Base-by-base conservation (phyloP, 2,329 filamentous ascomycete genomes). In the Septoria petroselini region DNA sequence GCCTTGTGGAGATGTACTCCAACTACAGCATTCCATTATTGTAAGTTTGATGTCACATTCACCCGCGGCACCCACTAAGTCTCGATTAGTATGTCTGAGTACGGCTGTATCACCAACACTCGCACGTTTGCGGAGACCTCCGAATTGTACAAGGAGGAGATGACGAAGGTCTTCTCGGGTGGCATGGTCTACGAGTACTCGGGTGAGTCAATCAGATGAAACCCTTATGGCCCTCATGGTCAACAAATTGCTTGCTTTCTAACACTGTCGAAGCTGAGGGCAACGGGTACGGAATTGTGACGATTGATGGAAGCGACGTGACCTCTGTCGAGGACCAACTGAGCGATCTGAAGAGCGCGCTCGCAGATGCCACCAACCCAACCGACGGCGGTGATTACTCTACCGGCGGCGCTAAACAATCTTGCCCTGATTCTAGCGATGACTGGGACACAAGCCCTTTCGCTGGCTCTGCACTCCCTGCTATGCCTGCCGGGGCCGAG, bases 141-240 rank as follows among this genome's bases (percentile, higher is more conserved):
- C 40, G 79, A 89, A 40, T 77, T 97, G 49, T 96, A 95, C 84
- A 81, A 75, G 70, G 72, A 71, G 14, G 70, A 95, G 52, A 97
- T 96, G 91, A 89, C 86, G 8, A 62, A 70, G 19, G 89, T 95
- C 62, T 96, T 95, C 80, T 95, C 90, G 23, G 91, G 91, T 63
- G 91, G 91, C 70, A 80, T 97, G 30, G 86, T 95, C 70, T 97
- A 96, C 74, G 90, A 96, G 72, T 97, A 95, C 76, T 84, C 86
- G 11, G 73, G 85, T 64, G n/a, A 27, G 23, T 27, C 23, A 27
- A 27, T n/a, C n/a, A n/a, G n/a, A n/a, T n/a, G n/a, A n/a, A n/a
- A n/a, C n/a, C n/a, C n/a, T n/a, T n/a, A n/a, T n/a, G n/a, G n/a
- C n/a, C n/a, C n/a, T n/a, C n/a, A n/a, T n/a, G n/a, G n/a, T n/a